phyloP scores from a whole-genome alignment of 2,329 filamentous ascomycete species.

The Monosporascus sp. region DNA sequence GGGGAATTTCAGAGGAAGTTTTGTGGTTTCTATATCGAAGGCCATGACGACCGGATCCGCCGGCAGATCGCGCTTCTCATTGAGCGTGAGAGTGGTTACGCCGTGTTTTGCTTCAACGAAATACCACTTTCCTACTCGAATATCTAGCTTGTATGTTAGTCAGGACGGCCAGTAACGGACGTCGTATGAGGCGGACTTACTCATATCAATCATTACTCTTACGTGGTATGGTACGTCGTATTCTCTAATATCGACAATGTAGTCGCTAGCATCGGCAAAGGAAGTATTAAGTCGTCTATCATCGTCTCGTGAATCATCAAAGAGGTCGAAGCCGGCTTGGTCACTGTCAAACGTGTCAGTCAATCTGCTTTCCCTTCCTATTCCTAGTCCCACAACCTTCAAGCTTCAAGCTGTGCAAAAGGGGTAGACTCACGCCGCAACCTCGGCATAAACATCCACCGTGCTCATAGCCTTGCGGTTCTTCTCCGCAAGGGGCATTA shows the following conservation, averaged over 20 bases:
- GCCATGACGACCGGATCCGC: constrained; percentile 97
- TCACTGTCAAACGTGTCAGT: constrained; percentile 19
- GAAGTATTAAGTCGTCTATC: constrained; percentile 71
- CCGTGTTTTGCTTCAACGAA: constrained; percentile 92
- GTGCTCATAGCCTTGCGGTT: constrained; percentile 95
- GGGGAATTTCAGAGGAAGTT: constrained; percentile 92
- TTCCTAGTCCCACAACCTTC: not conserved
- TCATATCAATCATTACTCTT: constrained; percentile 92
- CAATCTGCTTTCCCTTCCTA: not conserved
- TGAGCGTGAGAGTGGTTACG: constrained; percentile 71
- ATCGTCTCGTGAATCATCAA: constrained; percentile 79
- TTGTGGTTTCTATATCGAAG: constrained; percentile 98
- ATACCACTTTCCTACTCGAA: constrained; percentile 96
- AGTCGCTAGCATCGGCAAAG: constrained; percentile 88
- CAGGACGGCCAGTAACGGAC: not conserved
- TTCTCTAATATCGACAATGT: constrained; percentile 96
- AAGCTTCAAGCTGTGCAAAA: too few species aligned
- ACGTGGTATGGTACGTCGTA: constrained; percentile 99
- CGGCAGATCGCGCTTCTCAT: constrained; percentile 81
- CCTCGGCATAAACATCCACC: constrained; percentile 97
- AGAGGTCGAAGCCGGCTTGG: constrained; percentile 68
- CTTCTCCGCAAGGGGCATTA: constrained; percentile 89
- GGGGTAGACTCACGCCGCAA: constrained; percentile 63
- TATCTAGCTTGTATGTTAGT: constrained; percentile 52
- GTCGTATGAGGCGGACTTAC: constrained; percentile 33